A percentile compares a stretch with the other conserved stretches of the same genome.
Evolutionary conservation across 768 basidiomycete genomes (phyloP).

Genomic region (Fistulinella prunicolor): DNA sequence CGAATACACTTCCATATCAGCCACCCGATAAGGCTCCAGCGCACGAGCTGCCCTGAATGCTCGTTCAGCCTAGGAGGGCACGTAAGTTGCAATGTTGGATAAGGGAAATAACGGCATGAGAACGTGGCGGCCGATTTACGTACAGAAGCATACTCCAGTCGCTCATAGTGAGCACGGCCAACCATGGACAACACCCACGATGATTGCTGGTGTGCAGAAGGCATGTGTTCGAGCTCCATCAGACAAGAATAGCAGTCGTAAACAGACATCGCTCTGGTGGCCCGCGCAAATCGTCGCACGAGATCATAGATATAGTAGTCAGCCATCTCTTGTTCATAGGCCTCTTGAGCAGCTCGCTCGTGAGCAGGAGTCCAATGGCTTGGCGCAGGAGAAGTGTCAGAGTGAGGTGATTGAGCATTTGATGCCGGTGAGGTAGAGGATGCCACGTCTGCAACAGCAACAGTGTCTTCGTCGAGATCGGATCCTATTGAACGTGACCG

Average conservation of each 20-base stretch:
- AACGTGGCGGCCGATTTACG: constrained; percentile 32
- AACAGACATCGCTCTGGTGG: constrained; percentile 66
- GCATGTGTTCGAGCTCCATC: constrained; percentile 72
- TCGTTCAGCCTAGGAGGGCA: constrained; percentile 70
- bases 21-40: constrained; percentile 86
- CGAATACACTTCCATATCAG: constrained; percentile 95
- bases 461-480: constrained; percentile 65
- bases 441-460: constrained; percentile 45
- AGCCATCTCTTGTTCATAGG: constrained; percentile 68
- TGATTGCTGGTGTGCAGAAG: constrained; percentile 67
- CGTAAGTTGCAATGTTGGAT: constrained; percentile 8
- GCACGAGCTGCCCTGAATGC: constrained; percentile 79
- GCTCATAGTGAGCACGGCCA: constrained; percentile 87
- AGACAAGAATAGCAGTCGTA: constrained; percentile 78
- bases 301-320: constrained; percentile 83
- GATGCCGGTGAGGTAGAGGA: constrained; percentile 63
- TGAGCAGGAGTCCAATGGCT: constrained; percentile 62
- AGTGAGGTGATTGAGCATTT: constrained; percentile 54
- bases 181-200: constrained; percentile 79
- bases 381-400: constrained; percentile 63
- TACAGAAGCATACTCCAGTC: constrained; percentile 85
- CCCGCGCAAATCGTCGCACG: constrained; percentile 77
- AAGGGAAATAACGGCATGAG: constrained; percentile 17
- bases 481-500: constrained; percentile 66
- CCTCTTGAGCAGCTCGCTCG: constrained; percentile 69